phyloP scores from a whole-genome alignment of 116 monocot genomes.

The Thalassia testudinum region DNA sequence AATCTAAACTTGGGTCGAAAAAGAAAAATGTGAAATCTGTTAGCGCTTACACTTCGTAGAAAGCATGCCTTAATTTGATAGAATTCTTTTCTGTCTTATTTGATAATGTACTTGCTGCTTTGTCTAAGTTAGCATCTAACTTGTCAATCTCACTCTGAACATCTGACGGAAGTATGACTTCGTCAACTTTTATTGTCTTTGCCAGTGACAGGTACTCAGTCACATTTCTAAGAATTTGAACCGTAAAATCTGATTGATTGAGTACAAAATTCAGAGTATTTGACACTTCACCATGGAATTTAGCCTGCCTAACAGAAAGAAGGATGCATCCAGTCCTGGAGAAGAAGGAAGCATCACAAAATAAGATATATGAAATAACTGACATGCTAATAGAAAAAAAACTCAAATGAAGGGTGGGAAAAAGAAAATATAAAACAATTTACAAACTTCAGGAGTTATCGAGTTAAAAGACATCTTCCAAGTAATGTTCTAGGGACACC shows the following conservation, averaged over 20 bases:
- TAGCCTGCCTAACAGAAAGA: constrained; percentile 57
- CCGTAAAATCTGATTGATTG: constrained; percentile 77
- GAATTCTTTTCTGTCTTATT: constrained; percentile 58
- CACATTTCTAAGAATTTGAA: constrained; percentile 70
- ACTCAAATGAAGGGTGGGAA: no score
- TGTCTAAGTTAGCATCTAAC: constrained; percentile 36
- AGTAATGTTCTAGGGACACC: no score
- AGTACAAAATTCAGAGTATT: constrained; percentile 63
- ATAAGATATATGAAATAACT: no score
- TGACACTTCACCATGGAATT: constrained; percentile 56
- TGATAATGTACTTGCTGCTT: constrained; percentile 39
- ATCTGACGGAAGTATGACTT: constrained; percentile 50
- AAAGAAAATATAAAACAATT: no score
- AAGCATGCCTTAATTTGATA: constrained; percentile 30
- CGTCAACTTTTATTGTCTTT: constrained; percentile 50
- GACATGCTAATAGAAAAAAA: no score
- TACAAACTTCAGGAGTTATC: no score
- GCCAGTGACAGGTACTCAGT: constrained; percentile 67
- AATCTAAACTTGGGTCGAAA: neutral
- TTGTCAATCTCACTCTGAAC: constrained; percentile 59
- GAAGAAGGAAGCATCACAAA: no score
- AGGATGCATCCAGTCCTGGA: constrained; percentile 80
- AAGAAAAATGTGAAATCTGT: neutral
- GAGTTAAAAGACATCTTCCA: no score
- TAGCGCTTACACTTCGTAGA: constrained; percentile 43